Evolutionary conservation across 129 eudicot species (phyloP), one percentile per base, ranked within the genome.

Genomic region (Artemisia annua): DNA sequence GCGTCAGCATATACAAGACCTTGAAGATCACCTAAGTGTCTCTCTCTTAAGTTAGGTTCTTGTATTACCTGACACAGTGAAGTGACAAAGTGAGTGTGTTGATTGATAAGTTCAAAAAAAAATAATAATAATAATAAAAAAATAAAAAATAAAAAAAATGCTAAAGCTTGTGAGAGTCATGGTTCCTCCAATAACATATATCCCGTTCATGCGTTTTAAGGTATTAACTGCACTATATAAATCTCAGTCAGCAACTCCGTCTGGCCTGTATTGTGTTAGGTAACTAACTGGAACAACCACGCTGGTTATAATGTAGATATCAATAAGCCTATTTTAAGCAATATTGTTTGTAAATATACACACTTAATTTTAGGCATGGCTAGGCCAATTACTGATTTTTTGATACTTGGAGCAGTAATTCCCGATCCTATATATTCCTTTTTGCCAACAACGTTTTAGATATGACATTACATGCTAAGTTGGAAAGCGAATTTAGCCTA

Each of bases 1-100:
- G 77, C 79, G 30, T 87, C 98, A 61, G 58, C 39, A 58, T 66
- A 86, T 22, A 80, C 88, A 67, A 82, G 55, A 76, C 96, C 98
- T 87, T 92, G 98, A 85, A 92, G 96, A 78, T 78, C 96, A 66
- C 98, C 98, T 55, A 87, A 62, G 78, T 92, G 84, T 79, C 96
- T 89, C 76, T 92, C 98, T 68, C 98, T 82, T 62, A 92, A 81
- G 80, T 71, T 88, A 20, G 65, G 83, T 62, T 89, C 95, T 82
- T 81, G 86, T 50, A 84, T 76, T 14, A 92, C 98, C 96, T 92
- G 88, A 77, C 68, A 75, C 3, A 28, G 48, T 46, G 61, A 60
- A 20, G 50, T 66, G 49, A 17, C 57, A 69, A 75, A 63, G 44
- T 30, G 48, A 69, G 46, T 6, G 48, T 64, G 50, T 10, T 26